Conservation (phyloP, 306 rosid species). For the Senna tora region DNA sequence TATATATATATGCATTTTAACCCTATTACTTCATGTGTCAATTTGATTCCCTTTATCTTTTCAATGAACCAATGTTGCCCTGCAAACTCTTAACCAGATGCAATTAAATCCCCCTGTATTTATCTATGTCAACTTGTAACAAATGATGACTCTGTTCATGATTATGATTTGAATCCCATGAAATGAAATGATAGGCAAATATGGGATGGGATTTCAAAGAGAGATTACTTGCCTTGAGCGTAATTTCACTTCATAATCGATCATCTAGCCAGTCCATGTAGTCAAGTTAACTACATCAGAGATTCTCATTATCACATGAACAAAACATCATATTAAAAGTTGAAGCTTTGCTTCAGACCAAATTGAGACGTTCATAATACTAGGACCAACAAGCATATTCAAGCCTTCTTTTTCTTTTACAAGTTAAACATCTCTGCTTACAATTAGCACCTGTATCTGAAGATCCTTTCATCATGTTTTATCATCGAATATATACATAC, state of each 20-base stretch:
- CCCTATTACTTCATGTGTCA: background rate
- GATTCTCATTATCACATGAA: background rate
- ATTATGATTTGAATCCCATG: background rate
- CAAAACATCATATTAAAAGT: background rate
- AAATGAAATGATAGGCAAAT: background rate
- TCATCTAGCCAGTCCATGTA: background rate
- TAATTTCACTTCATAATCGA: background rate
- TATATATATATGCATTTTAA: too few relatives aligned
- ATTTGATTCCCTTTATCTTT: background rate
- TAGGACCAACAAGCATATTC: background rate
- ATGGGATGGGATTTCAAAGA: background rate
- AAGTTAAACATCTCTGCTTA: background rate
- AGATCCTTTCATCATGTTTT: background rate
- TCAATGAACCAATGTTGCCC: background rate
- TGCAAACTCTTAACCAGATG: background rate
- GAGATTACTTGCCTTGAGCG: background rate
- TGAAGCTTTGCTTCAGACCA: background rate
- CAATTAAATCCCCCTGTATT: background rate
- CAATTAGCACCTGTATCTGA: background rate
- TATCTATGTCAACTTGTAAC: background rate
- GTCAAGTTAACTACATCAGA: background rate
- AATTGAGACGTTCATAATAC: background rate
- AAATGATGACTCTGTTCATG: background rate
- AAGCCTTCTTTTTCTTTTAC: background rate
- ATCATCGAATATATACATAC: background rate